Base-by-base conservation (phyloP, 495 filamentous ascomycete genomes). In the Penicillium lividum region DNA sequence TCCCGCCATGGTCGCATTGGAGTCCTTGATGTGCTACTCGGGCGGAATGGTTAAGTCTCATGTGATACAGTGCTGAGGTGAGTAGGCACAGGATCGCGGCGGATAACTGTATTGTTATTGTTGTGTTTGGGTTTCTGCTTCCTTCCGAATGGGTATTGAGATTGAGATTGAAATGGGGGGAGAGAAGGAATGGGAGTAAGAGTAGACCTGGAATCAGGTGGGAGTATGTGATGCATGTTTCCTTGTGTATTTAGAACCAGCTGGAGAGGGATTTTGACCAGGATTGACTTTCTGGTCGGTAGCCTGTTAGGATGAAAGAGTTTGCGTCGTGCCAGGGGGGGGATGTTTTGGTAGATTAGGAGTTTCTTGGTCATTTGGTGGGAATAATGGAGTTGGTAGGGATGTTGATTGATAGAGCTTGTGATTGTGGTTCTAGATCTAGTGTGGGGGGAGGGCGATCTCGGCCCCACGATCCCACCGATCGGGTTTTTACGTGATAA, bases 281-380 rank as follows among this genome's bases (percentile, higher is more conserved):
- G 4, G 76, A 77, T 34, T 70, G 47, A 3, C 70, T 71, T 49
- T 66, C 60, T 38, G 74, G 67, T 10, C 75, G 74, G 57, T 74
- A 78, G 1, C 66, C 63, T 2, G 67, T 61, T 1, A 61, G 55
- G 46, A 79, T 74, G 60, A 68, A 74, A 3, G 70, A 64, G 57
- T 73, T 78, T 43, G 72, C 60, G 51, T 76, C 64, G 28, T 63
- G 59, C 74, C 77, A 79, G 30, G 42, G 3, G 42, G 3, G 62
- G 66, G 1, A 63, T 22, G 31, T 65, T 57, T 4, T 28, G 7
- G 50, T 46, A 50, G 9, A 47, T 15, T 5, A 60, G 53, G n/a
- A 56, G 30, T 22, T 22, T 22, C 22, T 22, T 6, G 44, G 36
- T 16, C 45, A 36, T 54, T 50, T 16, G 2, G 13, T 5, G 38